These are phyloP conservation scores for Magnusiomyces paraingens DNA, from an alignment of 1,139 yeast species.

Conservation along the genomic window DNA sequence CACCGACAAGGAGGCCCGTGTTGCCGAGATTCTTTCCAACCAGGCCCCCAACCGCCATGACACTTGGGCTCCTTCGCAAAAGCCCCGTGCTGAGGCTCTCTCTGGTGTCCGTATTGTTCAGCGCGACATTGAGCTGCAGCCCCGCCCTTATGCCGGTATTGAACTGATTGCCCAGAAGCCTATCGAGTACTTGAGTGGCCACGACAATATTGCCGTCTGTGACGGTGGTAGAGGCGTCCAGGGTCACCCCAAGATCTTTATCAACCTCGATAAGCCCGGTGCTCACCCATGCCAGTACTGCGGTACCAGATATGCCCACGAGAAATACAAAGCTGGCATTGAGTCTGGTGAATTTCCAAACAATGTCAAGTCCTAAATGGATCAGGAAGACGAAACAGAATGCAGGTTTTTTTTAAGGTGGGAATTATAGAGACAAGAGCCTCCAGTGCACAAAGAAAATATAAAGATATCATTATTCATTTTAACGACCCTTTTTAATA, in stretches of 20 bases:
- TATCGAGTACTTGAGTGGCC: conserved; percentile 47
- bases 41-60: conserved; percentile 73
- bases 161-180: conserved; percentile 76
- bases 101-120: conserved; percentile 68
- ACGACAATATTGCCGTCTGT: conserved; percentile 66
- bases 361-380: conserved; percentile 6
- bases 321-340: conserved; percentile 19
- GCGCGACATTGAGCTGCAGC: conserved; percentile 58
- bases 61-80: conserved; percentile 70
- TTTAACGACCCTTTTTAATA: too few species aligned
- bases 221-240: conserved; percentile 74
- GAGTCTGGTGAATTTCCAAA: conserved; percentile 20
- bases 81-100: conserved; percentile 52
- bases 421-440: too few species aligned
- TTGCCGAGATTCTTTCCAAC: conserved; percentile 21
- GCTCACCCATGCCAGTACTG: conserved; percentile 76
- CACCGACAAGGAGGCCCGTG: conserved; percentile 11
- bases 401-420: too few species aligned
- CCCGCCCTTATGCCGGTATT: conserved; percentile 79
- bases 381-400: too few species aligned
- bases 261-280: conserved; percentile 71
- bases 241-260: conserved; percentile 82
- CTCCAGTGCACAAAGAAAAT: too few species aligned
- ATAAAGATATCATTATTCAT: too few species aligned
- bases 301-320: conserved; percentile 24